Evolutionary conservation across 2,329 filamentous ascomycete genomes (phyloP).

Genomic region (Cytospora paraplurivora): DNA sequence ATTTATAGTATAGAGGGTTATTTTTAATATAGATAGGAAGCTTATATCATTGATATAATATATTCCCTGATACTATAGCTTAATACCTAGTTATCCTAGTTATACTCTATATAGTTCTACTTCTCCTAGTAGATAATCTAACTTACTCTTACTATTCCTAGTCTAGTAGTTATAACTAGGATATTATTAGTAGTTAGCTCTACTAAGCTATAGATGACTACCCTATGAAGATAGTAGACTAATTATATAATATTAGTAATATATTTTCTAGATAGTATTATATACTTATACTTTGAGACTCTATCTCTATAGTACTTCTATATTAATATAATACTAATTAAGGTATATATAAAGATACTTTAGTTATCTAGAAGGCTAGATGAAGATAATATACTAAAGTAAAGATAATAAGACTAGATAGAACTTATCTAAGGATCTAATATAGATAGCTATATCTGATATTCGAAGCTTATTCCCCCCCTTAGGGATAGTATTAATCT

Average conservation of each 20-base stretch:
- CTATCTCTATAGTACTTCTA: conserved; percentile 37
- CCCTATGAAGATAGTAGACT: conserved; percentile 33
- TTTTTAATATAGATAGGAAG: too few relatives aligned
- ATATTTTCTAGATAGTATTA: too few relatives aligned
- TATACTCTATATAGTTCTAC: conserved; percentile 14
- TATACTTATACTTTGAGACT: conserved; percentile 40
- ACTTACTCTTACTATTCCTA: conserved; percentile 28
- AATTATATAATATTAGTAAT: conserved; percentile 16
- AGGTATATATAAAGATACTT: conserved; percentile 36
- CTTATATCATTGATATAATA: too few relatives aligned
- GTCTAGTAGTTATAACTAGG: conserved; percentile 4
- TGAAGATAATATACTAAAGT: conserved; percentile 42
- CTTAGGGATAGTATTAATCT: conserved; percentile 30
- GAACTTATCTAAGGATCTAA: too few relatives aligned
- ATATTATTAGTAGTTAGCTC: neutral
- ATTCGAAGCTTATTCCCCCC: conserved; percentile 31
- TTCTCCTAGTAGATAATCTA: conserved; percentile 11
- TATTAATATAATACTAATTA: fast-evolving
- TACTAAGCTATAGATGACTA: conserved; percentile 26
- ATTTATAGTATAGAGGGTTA: too few relatives aligned
- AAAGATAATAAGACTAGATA: neutral
- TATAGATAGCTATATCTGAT: conserved; percentile 28
- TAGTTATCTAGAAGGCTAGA: conserved; percentile 43
- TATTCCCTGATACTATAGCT: neutral
- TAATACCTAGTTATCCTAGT: conserved; percentile 13